These are phyloP conservation scores for Trapa incisa DNA, from an alignment of 345 rosid genomes.

Conservation along the genomic window DNA sequence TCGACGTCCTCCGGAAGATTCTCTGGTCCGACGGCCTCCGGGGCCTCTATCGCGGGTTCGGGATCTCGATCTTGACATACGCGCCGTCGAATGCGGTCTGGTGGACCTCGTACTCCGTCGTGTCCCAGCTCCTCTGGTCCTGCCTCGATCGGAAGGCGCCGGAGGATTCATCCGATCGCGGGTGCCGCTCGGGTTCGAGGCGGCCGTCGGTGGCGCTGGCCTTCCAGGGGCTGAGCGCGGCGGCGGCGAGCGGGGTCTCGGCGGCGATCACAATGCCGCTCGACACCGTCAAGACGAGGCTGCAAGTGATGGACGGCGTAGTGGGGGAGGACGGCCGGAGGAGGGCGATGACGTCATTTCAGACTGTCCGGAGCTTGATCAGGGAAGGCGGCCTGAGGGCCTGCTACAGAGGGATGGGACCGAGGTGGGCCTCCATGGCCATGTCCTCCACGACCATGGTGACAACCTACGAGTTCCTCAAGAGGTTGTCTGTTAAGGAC, in stretches of 20 bases:
- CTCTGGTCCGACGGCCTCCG: slow-evolving; percentile 56
- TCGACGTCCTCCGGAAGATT: slow-evolving; percentile 75
- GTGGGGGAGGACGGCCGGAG: slow-evolving; percentile 58
- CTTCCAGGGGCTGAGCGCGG: slow-evolving; percentile 65
- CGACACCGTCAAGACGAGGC: slow-evolving; percentile 74
- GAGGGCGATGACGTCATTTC: slow-evolving; percentile 42
- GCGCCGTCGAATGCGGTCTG: slow-evolving; percentile 95
- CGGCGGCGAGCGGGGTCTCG: slow-evolving; percentile 69
- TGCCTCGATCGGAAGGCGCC: slow-evolving; percentile 17
- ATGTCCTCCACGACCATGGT: slow-evolving; percentile 83
- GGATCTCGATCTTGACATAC: slow-evolving; percentile 80
- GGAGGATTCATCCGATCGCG: no score
- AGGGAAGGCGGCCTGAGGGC: slow-evolving; percentile 70
- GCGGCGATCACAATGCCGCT: slow-evolving; percentile 74
- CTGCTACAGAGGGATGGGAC: slow-evolving; percentile 84
- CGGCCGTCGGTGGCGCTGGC: slow-evolving; percentile 30
- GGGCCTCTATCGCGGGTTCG: slow-evolving; percentile 89
- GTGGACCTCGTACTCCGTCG: slow-evolving; percentile 94
- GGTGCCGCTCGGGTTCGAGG: no score
- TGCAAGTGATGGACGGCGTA: slow-evolving; percentile 57
- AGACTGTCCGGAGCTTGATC: slow-evolving; percentile 42
- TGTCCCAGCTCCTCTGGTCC: slow-evolving; percentile 48
- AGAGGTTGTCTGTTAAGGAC: slow-evolving; percentile 60
- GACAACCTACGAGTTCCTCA: slow-evolving; percentile 78
- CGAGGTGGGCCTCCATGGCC: slow-evolving; percentile 90